Evolutionary conservation across 2,329 filamentous ascomycete genomes (phyloP).

Genomic region (Pleomassaria siparia): DNA sequence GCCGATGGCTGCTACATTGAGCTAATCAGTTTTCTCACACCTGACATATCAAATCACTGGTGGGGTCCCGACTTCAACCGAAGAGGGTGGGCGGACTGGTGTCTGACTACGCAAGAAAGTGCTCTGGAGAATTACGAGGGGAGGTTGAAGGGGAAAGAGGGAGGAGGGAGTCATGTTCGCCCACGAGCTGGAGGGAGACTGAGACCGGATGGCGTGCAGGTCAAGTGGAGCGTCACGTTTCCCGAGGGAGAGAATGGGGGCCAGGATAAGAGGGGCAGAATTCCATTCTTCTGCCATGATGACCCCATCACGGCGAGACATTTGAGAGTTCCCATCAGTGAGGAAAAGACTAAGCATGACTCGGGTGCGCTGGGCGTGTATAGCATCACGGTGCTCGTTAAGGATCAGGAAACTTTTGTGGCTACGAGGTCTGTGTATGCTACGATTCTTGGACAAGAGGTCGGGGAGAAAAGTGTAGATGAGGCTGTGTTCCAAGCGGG

Average conservation of each 20-base stretch:
- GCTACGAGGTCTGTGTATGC: slow-evolving; percentile 16
- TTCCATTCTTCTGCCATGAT: slow-evolving; percentile 66
- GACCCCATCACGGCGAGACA: slow-evolving; percentile 52
- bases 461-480: slow-evolving; percentile 4
- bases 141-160: background rate
- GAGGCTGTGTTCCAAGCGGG: slow-evolving; percentile 15
- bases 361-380: slow-evolving; percentile 53
- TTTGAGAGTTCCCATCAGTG: slow-evolving; percentile 56
- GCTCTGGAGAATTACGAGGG: slow-evolving; percentile 15
- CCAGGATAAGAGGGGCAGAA: slow-evolving; percentile 46
- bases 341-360: slow-evolving; percentile 50
- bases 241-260: slow-evolving; percentile 44
- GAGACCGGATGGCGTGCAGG: slow-evolving; percentile 56
- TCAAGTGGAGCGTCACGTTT: slow-evolving; percentile 63
- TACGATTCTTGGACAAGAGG: slow-evolving; percentile 17
- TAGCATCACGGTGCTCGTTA: slow-evolving; percentile 29
- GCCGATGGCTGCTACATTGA: slow-evolving; percentile 67
- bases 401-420: slow-evolving; percentile 14
- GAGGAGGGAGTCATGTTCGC: slow-evolving; percentile 49
- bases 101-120: slow-evolving; percentile 29
- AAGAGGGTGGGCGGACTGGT: slow-evolving; percentile 63
- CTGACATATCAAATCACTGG: slow-evolving; percentile 48
- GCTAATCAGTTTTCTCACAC: slow-evolving; percentile 62
- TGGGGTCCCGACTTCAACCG: slow-evolving; percentile 60
- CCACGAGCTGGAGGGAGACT: slow-evolving; percentile 57